phyloP scores from a whole-genome alignment of 345 rosid genomes.

The Linum usitatissimum region DNA sequence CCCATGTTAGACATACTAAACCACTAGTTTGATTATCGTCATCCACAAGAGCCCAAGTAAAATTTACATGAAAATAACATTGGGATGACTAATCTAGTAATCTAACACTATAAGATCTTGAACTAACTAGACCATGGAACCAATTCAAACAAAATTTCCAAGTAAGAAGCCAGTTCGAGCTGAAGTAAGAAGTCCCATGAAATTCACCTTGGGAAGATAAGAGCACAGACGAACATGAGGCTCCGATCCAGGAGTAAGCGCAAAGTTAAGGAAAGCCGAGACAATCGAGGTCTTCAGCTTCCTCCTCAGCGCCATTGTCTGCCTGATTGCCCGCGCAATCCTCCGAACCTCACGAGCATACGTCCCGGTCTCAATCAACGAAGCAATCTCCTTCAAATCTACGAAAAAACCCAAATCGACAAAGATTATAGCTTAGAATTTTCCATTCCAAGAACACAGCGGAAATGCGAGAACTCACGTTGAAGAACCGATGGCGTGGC shows the following conservation, averaged over 20 bases:
- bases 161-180: neutral
- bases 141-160: too few species aligned
- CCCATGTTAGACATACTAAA: neutral
- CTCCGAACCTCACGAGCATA: constrained; percentile 61
- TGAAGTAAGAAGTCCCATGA: too few species aligned
- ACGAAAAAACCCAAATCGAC: neutral
- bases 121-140: too few species aligned
- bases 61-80: neutral
- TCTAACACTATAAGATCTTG: too few species aligned
- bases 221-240: constrained; percentile 39
- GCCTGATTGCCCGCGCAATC: constrained; percentile 56
- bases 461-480: constrained; percentile 19
- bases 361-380: constrained; percentile 60
- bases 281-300: constrained; percentile 46
- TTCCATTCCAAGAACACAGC: constrained; percentile 8
- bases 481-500: constrained; percentile 52
- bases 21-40: neutral
- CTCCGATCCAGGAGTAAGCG: constrained; percentile 55
- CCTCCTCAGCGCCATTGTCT: constrained; percentile 47
- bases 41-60: neutral
- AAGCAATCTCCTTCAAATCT: constrained; percentile 74
- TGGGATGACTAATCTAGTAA: too few species aligned
- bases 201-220: constrained; percentile 49
- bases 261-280: constrained; percentile 48
- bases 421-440: constrained; percentile 1